Evolutionary conservation across 2,329 filamentous ascomycete species (phyloP), one percentile per base, ranked within the genome.

Genomic region (Metarhizium album): DNA sequence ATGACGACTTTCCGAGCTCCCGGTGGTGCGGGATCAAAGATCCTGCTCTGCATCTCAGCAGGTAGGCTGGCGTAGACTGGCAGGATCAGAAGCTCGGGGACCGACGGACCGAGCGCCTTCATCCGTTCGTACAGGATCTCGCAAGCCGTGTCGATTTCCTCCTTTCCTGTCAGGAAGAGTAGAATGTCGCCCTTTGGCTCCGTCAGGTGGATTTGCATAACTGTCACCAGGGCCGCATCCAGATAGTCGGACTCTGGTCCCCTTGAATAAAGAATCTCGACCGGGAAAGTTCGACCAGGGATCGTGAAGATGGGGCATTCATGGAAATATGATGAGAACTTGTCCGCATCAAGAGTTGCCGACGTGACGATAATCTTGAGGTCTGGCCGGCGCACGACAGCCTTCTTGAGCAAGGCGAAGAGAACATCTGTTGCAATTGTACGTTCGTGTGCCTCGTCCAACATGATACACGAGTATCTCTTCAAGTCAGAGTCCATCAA

Each of bases 221-320:
- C 90, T 0, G 93, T 97, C 14, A 90, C 86, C n/a, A 98, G 74
- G 0, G 93, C 90, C 1, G 90, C 84, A 65, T 97, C 93, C 14
- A 98, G 74, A 60, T 98, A 98, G 64, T 98, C 94, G 0, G 87
- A 90, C 64, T 97, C 93, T 0, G 94, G 93, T 62, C 98, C 93
- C 51, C 87, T 80, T 2, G 88, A 95, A 68, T 97, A 98, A 67
- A 98, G 84, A 50, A 97, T 83, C 68, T 97, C 93, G 29, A 98
- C 93, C 0, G 94, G 93, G 70, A 84, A 98, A 0, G 93, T 97
- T 55, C 93, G 81, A 46, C 93, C 93, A 3, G 93, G 93, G 50
- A 98, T 97, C 0, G 89, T 93, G 62, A 98, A 94, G 61, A 98
- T 97, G 0, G 94, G 93, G 49, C 90, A 95, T 55, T 90, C 83